Evolutionary conservation across 306 rosid species (phyloP).

Genomic region (Comarum palustre): DNA sequence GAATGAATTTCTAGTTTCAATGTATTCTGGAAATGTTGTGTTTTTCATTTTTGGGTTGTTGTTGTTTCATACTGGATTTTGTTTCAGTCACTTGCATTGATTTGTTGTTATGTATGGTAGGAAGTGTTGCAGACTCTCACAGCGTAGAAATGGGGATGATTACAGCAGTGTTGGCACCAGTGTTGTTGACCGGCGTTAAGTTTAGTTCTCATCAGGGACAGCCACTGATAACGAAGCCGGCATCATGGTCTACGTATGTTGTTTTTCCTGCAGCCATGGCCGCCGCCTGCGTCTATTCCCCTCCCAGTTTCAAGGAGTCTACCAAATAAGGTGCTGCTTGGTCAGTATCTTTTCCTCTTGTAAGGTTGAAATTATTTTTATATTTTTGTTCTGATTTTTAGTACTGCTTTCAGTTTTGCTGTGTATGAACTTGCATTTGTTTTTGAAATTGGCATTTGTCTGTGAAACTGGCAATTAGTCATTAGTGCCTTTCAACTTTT

Average conservation of each 20-base stretch:
- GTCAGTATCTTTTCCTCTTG: neutral
- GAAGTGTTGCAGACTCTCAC: slow-evolving; percentile 9
- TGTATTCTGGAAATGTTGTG: neutral
- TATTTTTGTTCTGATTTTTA: neutral
- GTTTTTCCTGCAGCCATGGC: slow-evolving; percentile 44
- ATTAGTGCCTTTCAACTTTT: neutral
- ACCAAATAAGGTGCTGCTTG: slow-evolving; percentile 14
- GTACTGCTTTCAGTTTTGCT: neutral
- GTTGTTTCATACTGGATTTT: neutral
- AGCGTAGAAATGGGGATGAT: slow-evolving; percentile 18
- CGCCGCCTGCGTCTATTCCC: slow-evolving; percentile 39
- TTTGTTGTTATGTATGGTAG: neutral
- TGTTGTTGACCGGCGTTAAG: no score
- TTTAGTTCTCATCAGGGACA: slow-evolving; percentile 18
- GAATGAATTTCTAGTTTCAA: no score
- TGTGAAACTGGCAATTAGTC: no score
- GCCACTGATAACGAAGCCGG: slow-evolving; percentile 39
- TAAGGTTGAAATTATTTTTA: neutral
- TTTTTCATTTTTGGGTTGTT: neutral
- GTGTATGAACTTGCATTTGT: neutral
- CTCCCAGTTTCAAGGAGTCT: slow-evolving; percentile 31
- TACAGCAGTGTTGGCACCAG: neutral
- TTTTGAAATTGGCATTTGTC: neutral
- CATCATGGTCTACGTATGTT: slow-evolving; percentile 24
- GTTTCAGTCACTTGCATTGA: neutral